These are phyloP conservation scores for Limnanthes douglasii DNA, from an alignment of 345 rosid genomes.

Conservation along the genomic window DNA sequence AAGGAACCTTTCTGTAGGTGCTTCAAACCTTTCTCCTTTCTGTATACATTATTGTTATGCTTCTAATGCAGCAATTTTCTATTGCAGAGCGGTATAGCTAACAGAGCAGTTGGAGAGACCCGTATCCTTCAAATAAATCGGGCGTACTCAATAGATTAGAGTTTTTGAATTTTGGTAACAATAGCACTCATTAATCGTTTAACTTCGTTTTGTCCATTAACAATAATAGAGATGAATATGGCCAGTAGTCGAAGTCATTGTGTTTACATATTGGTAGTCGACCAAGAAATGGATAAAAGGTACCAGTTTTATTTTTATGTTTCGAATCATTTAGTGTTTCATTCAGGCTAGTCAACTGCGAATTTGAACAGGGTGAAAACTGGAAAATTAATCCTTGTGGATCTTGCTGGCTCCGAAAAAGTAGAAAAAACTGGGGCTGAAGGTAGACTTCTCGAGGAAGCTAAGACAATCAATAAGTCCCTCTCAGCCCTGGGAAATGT, in stretches of 20 bases:
- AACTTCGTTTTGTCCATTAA: conserved; percentile 8
- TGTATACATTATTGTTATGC: conserved; percentile 3
- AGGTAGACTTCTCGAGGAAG: conserved; percentile 89
- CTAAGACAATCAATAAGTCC: conserved; percentile 85
- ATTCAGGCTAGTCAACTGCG: background rate
- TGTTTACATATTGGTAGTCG: conserved; percentile 42
- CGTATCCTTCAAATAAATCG: conserved; percentile 86
- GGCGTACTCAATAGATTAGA: no score
- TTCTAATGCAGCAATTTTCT: conserved; percentile 15
- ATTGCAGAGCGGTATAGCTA: conserved; percentile 63
- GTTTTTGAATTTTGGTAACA: no score
- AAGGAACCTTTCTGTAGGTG: conserved; percentile 54
- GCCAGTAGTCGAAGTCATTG: conserved; percentile 93
- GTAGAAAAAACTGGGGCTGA: conserved; percentile 95
- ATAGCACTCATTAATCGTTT: no score
- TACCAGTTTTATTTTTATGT: no score
- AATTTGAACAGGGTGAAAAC: conserved; percentile 28
- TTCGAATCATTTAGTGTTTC: no score
- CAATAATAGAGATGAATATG: conserved; percentile 63
- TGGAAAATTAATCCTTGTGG: conserved; percentile 70
- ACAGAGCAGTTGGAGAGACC: conserved; percentile 88
- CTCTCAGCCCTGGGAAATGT: conserved; percentile 86
- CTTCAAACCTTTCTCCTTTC: conserved; percentile 1
- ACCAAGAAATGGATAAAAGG: conserved; percentile 28
- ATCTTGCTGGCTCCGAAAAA: conserved; percentile 93